Percentiles rank a stretch among this genome's conserved stretches.
Conservation (phyloP, 75 land plant species). For the Pinus albicaulis region DNA sequence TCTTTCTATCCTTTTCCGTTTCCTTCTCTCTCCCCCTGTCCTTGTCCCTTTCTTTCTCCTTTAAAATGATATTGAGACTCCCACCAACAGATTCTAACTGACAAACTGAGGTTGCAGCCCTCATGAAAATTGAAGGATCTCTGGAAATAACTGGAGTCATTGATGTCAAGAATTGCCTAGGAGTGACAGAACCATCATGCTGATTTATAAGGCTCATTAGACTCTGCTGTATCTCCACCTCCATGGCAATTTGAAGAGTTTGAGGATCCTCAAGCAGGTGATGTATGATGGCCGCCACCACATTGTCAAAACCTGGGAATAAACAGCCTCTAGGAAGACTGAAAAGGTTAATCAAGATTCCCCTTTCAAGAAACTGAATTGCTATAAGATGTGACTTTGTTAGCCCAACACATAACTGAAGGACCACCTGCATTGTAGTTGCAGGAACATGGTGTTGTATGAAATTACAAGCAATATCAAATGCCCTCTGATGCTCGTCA, state of each 20-base stretch:
- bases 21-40: constrained; percentile 13
- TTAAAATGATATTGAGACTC: constrained; percentile 57
- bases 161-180: constrained; percentile 64
- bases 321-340: constrained; percentile 68
- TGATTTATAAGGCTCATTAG: constrained; percentile 54
- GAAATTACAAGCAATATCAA: constrained; percentile 58
- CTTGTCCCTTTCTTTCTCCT: constrained; percentile 77
- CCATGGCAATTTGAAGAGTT: constrained; percentile 96
- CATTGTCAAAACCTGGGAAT: constrained; percentile 82
- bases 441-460: constrained; percentile 63
- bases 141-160: constrained; percentile 88
- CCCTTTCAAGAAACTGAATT: constrained; percentile 78
- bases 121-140: constrained; percentile 87
- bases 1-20: no score
- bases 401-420: constrained; percentile 86
- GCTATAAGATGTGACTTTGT: constrained; percentile 84
- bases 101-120: constrained; percentile 77
- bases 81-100: constrained; percentile 76
- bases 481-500: constrained; percentile 61
- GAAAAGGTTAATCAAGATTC: constrained; percentile 74
- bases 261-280: constrained; percentile 99
- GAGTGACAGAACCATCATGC: constrained; percentile 60
- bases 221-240: constrained; percentile 82
- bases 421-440: constrained; percentile 66
- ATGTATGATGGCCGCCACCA: constrained; percentile 81